These are phyloP conservation scores for Petasospora rhodanensis DNA, from an alignment of 1,139 yeast genomes.

Conservation along the genomic window DNA sequence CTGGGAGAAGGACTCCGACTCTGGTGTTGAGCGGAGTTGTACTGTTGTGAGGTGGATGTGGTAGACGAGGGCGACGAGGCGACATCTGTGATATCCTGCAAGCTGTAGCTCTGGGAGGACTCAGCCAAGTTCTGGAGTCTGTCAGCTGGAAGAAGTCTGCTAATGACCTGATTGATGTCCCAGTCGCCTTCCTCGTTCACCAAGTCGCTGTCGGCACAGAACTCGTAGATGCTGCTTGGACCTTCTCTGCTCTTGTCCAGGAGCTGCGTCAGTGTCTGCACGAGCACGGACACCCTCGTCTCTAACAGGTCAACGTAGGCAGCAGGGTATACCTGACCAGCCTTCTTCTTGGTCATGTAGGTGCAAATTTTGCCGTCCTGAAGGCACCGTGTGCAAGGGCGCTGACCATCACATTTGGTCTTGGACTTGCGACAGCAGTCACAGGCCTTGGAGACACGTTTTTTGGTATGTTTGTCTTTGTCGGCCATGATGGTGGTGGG, in stretches of 20 bases:
- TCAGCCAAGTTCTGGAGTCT: conserved; percentile 23
- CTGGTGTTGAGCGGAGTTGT: no score
- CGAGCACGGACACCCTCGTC: conserved; percentile 58
- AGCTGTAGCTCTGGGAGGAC: conserved; percentile 18
- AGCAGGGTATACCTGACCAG: conserved; percentile 15
- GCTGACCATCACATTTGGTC: conserved; percentile 73
- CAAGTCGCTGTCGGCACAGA: conserved; percentile 17
- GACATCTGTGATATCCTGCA: conserved; percentile 23
- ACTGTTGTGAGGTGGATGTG: conserved; percentile 1
- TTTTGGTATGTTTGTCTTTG: conserved; percentile 34
- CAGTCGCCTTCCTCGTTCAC: conserved; percentile 20
- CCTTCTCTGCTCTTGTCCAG: conserved; percentile 33
- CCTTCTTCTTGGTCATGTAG: conserved; percentile 51
- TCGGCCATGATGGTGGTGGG: conserved; percentile 4
- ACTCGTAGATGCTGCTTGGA: conserved; percentile 18
- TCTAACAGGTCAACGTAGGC: conserved; percentile 50
- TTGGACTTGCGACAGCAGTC: conserved; percentile 74
- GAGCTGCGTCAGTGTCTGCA: conserved; percentile 45
- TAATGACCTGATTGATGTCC: conserved; percentile 25
- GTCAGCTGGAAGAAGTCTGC: conserved; percentile 18
- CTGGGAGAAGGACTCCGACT: conserved; percentile 13
- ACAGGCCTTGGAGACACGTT: conserved; percentile 77
- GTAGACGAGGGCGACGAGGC: conserved; percentile 6
- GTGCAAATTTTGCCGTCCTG: conserved; percentile 73
- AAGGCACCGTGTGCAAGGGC: conserved; percentile 68